Evolutionary conservation across 1,139 yeast species (phyloP), one percentile per base, ranked within the genome.

Genomic region (Saccharomyces hybrid): DNA sequence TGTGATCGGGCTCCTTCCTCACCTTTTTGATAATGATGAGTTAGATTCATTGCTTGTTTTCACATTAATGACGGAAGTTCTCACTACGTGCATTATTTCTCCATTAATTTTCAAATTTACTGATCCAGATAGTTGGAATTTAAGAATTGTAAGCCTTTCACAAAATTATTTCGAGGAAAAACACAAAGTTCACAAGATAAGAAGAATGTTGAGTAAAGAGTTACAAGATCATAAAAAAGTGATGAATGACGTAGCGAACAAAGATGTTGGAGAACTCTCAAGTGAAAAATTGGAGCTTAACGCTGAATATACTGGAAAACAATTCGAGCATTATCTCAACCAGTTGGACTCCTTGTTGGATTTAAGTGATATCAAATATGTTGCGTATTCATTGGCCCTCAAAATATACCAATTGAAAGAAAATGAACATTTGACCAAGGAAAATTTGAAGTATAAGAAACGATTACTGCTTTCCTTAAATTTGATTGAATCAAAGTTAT

Each of bases 111-210:
- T 73, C 25, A 78, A 85, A 73, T 63, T 86, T 0, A 73, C 85
- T 0, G 93, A 87, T 55, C 81, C 93, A 1, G 96, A 89, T 65
- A 86, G 83, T 58, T 85, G 85, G 80, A 91, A 90, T 65, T 77
- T 81, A 54, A 65, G 77, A 52, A 76, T 89, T 20, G 83, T 84
- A 5, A 79, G 80, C 53, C 68, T 79, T 3, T 80, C 88, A 2
- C 85, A 89, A 0, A 81, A 79, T 32, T 80, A 85, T 27, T 74
- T 91, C 64, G 83, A 83, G 58, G 95, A 89, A 62, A 76, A 91
- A 57, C 81, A 80, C 46, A 90, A 88, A 63, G 96, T 90, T 0
- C 82, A 84, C 59, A 81, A 82, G 60, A 76, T 90, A 16, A 73
- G 96, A 57, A 82, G 80, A 16, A 88, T 88, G 0, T 73, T 91